Percentiles rank a stretch among this genome's conserved stretches.
Conservation (phyloP, 2,329 filamentous ascomycete species). For the Pyricularia sp. region DNA sequence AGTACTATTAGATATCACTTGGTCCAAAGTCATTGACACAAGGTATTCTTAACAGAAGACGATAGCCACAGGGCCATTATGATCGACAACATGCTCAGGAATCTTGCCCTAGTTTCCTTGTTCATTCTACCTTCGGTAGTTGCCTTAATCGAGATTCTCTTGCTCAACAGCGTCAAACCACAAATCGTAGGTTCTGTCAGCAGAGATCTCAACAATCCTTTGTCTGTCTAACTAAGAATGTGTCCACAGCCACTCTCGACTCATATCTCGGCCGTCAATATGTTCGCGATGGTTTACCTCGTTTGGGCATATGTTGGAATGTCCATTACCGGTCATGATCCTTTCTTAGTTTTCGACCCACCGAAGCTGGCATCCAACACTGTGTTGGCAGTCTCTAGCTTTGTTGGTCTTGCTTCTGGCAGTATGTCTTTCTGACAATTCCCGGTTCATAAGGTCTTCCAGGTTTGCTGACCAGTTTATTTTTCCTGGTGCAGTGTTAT, state of each 20-base stretch:
- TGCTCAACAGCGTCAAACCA: conserved; percentile 44
- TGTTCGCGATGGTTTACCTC: conserved; percentile 34
- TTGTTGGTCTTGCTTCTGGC: conserved; percentile 24
- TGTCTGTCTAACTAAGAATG: conserved; percentile 8
- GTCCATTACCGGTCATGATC: conserved; percentile 31
- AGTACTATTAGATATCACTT: background rate
- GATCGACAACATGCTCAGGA: background rate
- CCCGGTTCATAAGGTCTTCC: background rate
- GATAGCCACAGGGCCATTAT: background rate
- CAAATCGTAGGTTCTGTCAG: conserved; percentile 30
- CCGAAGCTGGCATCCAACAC: conserved; percentile 31
- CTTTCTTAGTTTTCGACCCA: conserved; percentile 43
- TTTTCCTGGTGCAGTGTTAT: conserved; percentile 25
- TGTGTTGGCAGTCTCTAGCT: conserved; percentile 32
- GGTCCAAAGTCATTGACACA: background rate
- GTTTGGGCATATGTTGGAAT: conserved; percentile 39
- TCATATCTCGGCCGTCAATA: conserved; percentile 31
- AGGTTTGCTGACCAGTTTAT: background rate
- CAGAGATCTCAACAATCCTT: background rate
- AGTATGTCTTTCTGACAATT: conserved; percentile 11
- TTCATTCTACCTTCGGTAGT: conserved; percentile 32
- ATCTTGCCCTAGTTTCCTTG: conserved; percentile 25
- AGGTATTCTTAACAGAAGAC: background rate
- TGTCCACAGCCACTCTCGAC: conserved; percentile 30
- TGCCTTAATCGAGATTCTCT: conserved; percentile 34